Evolutionary conservation across 805 yeast genomes (phyloP), one percentile per base, ranked within the genome.

Genomic region (Blastobotrys terrestris): DNA sequence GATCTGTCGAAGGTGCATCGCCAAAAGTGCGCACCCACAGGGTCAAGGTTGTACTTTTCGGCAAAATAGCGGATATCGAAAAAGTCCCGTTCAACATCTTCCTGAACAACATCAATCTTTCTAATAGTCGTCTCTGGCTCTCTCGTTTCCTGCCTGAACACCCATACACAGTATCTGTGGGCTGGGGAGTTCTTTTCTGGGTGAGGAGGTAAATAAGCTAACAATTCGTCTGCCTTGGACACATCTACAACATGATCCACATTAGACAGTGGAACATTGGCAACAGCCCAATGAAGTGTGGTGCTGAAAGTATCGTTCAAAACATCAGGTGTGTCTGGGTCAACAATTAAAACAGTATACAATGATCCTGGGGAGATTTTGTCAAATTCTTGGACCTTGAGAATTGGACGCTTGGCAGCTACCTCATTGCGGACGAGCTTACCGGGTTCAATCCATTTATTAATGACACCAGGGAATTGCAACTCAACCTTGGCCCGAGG

Each of bases 1-100:
- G 84, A 79, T 61, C 87, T 72, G 69, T 94, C 98, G 81, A 85
- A 92, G 43, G 70, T 73, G 59, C 84, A 81, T 76, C 98, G 83
- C 92, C 95, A 92, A 46, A 88, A 76, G 67, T 89, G 95, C 1
- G 95, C 97, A 22, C 98, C 97, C 47, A 91, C 81, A 1, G 97
- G 81, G n/a, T 73, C 72, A 59, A 94, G 76, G 2, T 73, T 66
- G 67, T 86, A 66, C 2, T 68, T 57, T 2, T 69, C 73, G 14
- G 75, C 86, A 67, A 89, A 91, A 4, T 64, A 61, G 66, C 98
- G 80, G 56, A 92, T 83, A 62, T 88, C 80, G 64, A 92, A 92
- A 52, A 72, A 66, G 11, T 77, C 78, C 58, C 83, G 69, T 39
- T 66, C 63, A 15, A 64, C 48, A 2, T 63, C 53, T 11, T 63